Evolutionary conservation across 495 filamentous ascomycete species (phyloP), one percentile per base, ranked within the genome.

Genomic region (Annulohypoxylon stygium): DNA sequence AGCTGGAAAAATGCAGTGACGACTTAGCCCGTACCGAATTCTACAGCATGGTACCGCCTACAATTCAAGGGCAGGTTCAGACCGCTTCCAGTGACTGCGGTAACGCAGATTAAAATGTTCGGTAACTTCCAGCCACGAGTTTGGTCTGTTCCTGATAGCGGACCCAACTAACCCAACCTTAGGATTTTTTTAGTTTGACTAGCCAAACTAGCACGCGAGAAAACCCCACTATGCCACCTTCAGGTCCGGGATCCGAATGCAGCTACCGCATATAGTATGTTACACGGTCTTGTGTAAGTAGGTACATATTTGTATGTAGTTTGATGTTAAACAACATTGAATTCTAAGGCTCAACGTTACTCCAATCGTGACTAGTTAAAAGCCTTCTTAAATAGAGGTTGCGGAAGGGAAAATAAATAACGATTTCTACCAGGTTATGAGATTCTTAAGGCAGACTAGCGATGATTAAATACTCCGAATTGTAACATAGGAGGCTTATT

Each of bases 201-300:
- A 66, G 66, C 23, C 61, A 45, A 20, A 3, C 34, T 68, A 61
- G 61, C 70, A 74, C 65, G 71, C 71, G 65, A 74, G 37, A 16
- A 3, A 65, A 41, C 25, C 50, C 71, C 71, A 69, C 48, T 68
- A 61, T 69, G 36, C 48, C 70, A 59, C 50, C 70, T 65, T 64
- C 57, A 62, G 25, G 64, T 73, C 60, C 59, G 48, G 54, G 61
- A 58, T 48, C 51, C 33, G 53, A 57, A 57, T 37, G 53, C 53
- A 57, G 53, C 36, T 37, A 57, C 20, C 36, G 36, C 36, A 60
- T 67, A 60, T 36, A n/a, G 43, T 60, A 39, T 51, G 60, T 63
- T 61, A 68, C 65, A 54, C 45, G 57, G 48, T 48, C 20, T n/a
- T 47, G 36, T 20, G 16, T 20, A 16, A 18, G 43, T 47, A 47